A percentile compares a stretch with the other conserved stretches of the same genome.
These are phyloP conservation scores for Suillus sp. DNA, from an alignment of 768 basidiomycete genomes.

Conservation along the genomic window DNA sequence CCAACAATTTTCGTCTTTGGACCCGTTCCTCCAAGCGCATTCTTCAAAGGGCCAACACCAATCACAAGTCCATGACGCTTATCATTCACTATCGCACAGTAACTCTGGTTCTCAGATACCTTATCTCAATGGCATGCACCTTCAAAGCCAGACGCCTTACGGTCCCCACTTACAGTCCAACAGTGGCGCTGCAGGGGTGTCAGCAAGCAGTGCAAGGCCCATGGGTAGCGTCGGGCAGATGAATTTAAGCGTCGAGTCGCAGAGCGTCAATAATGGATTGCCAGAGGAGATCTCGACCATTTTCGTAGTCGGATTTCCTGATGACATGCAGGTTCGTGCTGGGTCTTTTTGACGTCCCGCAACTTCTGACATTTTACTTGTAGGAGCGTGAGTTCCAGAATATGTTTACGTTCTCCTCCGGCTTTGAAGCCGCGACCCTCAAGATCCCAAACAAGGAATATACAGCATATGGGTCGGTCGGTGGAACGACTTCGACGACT, in stretches of 20 bases:
- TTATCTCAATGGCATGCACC: slow-evolving; percentile 45
- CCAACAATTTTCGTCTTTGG: slow-evolving; percentile 33
- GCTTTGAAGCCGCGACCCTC: slow-evolving; percentile 96
- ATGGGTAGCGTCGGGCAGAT: slow-evolving; percentile 33
- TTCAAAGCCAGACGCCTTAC: slow-evolving; percentile 77
- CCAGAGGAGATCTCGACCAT: slow-evolving; percentile 95
- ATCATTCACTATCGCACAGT: slow-evolving; percentile 35
- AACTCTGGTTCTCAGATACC: slow-evolving; percentile 35
- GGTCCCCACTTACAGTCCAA: slow-evolving; percentile 63
- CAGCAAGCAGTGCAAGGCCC: slow-evolving; percentile 27
- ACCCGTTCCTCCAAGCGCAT: slow-evolving; percentile 37
- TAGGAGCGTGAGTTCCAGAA: slow-evolving; percentile 99
- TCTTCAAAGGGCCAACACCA: slow-evolving; percentile 28
- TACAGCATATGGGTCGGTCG: slow-evolving; percentile 64
- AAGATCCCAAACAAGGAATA: slow-evolving; percentile 96
- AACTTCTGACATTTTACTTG: slow-evolving; percentile 19
- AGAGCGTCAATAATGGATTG: slow-evolving; percentile 28
- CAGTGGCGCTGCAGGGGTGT: slow-evolving; percentile 31
- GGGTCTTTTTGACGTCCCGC: slow-evolving; percentile 10
- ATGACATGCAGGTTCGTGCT: slow-evolving; percentile 90
- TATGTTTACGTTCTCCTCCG: slow-evolving; percentile 96
- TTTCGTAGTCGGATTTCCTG: slow-evolving; percentile 98
- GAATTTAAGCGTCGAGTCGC: slow-evolving; percentile 26
- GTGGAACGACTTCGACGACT: slow-evolving; percentile 29
- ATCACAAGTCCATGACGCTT: slow-evolving; percentile 32